Percentiles rank a stretch among this genome's conserved stretches.
These are phyloP conservation scores for Cercospora sesami DNA, from an alignment of 2,329 filamentous ascomycete species.

Conservation along the genomic window DNA sequence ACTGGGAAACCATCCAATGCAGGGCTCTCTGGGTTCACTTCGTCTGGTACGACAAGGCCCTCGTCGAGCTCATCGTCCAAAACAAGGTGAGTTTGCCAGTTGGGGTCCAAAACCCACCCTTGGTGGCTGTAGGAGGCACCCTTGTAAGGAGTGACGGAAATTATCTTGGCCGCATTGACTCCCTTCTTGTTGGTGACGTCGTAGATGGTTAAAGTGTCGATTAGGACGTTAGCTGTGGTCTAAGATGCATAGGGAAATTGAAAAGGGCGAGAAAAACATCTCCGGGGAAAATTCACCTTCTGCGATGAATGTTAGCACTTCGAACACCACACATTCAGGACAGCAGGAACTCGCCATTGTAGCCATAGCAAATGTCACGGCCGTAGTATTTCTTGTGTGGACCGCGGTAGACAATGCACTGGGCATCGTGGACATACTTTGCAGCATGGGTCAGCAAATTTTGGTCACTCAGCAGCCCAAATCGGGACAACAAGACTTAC, in stretches of 20 bases:
- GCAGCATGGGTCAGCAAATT: background rate
- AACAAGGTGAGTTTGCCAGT: constrained; percentile 47
- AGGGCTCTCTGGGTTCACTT: constrained; percentile 19
- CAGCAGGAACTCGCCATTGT: constrained; percentile 38
- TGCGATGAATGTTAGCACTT: too few species aligned
- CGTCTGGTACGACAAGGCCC: constrained; percentile 15
- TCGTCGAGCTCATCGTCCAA: constrained; percentile 59
- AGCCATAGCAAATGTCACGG: constrained; percentile 54
- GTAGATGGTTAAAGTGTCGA: constrained; percentile 42
- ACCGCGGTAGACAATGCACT: constrained; percentile 54
- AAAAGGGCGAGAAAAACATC: too few species aligned
- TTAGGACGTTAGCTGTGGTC: too few species aligned
- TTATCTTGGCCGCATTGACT: constrained; percentile 39
- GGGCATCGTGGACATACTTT: constrained; percentile 57
- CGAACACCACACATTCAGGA: too few species aligned
- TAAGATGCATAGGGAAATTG: too few species aligned
- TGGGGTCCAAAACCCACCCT: constrained; percentile 53
- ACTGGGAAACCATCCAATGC: constrained; percentile 22
- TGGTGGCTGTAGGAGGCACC: constrained; percentile 56
- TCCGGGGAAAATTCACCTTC: too few species aligned
- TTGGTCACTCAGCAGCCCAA: background rate
- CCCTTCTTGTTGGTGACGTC: constrained; percentile 50
- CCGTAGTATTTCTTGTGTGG: constrained; percentile 49
- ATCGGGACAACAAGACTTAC: background rate
- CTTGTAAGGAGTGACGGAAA: constrained; percentile 53